Evolutionary conservation across 2,329 filamentous ascomycete species (phyloP).

Genomic region (Colletotrichum magnum): DNA sequence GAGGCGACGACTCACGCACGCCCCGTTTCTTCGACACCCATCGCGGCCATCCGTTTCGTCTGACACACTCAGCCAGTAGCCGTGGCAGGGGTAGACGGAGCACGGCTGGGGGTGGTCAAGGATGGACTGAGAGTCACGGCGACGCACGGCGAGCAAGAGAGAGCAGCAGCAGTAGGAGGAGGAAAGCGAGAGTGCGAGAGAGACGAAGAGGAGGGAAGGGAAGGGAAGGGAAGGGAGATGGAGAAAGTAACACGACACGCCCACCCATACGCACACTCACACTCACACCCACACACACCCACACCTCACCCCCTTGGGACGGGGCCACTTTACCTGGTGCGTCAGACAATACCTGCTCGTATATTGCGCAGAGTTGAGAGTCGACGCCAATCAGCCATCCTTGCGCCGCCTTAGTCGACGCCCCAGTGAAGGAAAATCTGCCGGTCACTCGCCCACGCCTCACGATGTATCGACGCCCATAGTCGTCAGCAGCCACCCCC

Average conservation of each 20-base stretch:
- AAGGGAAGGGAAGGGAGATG: not conserved
- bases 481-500: constrained; percentile 41
- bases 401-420: constrained; percentile 43
- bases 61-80: constrained; percentile 37
- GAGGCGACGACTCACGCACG: constrained; percentile 40
- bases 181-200: too few species aligned
- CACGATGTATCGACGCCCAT: not conserved
- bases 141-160: constrained; percentile 18
- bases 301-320: constrained; percentile 46
- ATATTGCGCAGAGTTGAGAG: constrained; percentile 61
- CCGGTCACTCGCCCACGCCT: constrained; percentile 45
- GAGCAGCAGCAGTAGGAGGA: too few species aligned
- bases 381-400: constrained; percentile 52
- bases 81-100: constrained; percentile 37
- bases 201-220: not conserved
- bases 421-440: constrained; percentile 44
- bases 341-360: constrained; percentile 64
- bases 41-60: constrained; percentile 39
- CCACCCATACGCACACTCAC: constrained; percentile 1
- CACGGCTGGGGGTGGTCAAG: constrained; percentile 33
- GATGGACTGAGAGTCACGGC: constrained; percentile 31
- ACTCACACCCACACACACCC: not conserved
- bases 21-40: constrained; percentile 40
- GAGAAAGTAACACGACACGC: constrained; percentile 28
- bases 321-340: constrained; percentile 61